Base-by-base conservation (phyloP, 2,329 filamentous ascomycete genomes). In the Pseudogymnoascus sp. region DNA sequence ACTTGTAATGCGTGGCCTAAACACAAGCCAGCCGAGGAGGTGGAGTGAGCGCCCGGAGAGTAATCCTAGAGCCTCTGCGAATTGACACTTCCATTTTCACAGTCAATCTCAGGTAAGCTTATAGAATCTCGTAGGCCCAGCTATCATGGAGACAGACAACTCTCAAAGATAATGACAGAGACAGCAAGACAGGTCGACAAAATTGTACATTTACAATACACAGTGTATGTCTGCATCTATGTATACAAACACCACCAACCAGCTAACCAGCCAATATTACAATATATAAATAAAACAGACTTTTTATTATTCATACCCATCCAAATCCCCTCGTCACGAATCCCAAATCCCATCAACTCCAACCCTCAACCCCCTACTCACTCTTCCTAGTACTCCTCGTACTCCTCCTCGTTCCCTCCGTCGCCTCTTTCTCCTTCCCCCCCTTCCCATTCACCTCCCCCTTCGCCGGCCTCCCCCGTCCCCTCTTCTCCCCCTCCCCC, bases 361-460 rank as follows among this genome's bases (percentile, higher is more conserved):
- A 24, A 24, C 35, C 35, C 3, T 14, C 16, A 11, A 38, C n/a
- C 38, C 1, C 38, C 38, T 21, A 42, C 8, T 42, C 40, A 42
- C 3, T 13, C 40, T 11, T 42, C 40, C 16, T 16, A 16, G 21
- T 42, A 42, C 16, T 19, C 40, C 40, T 35, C 29, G 29, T 26
- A 35, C 59, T 61, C 72, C 76, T 61, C 40, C 40, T 42, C 40
- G 40, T 42, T 14, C 26, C 31, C 26, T 59, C 31, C n/a, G 14
- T 16, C 16, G 40, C 6, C 26, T 29, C 26, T 6, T 29, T 29
- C 40, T 42, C 40, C 40, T 42, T 42, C 40, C 13, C n/a, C n/a
- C 6, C 40, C 40, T 19, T 42, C 8, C 40, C 35, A 14, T 19
- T 19, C 38, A 5, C 38, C 38, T 21, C 40, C 16, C 40, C 40